These are phyloP conservation scores for Entomophthora muscae DNA, from an alignment of 371 early-diverging fungal genomes.

Conservation along the genomic window DNA sequence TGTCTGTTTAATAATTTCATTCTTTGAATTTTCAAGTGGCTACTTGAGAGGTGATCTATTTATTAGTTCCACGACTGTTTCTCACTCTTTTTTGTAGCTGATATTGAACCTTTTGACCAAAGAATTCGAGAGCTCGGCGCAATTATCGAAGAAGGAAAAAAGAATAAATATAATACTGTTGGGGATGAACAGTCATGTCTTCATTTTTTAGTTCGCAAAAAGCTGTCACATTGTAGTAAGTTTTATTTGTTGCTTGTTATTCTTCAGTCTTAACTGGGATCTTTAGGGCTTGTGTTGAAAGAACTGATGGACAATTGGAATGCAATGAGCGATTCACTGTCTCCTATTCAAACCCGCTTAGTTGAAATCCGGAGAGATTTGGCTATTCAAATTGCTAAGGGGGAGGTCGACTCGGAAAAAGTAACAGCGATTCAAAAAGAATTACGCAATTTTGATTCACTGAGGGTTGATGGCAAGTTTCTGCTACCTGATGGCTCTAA, in stretches of 20 bases:
- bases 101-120: conserved; percentile 35
- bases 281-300: conserved; percentile 20
- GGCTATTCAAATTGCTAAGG: conserved; percentile 23
- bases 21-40: neutral
- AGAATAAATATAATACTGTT: neutral
- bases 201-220: neutral
- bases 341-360: conserved; percentile 39
- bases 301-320: conserved; percentile 14
- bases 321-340: conserved; percentile 19
- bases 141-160: conserved; percentile 21
- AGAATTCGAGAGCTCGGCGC: conserved; percentile 35
- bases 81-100: conserved; percentile 23
- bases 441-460: conserved; percentile 45
- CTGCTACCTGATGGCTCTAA: conserved; percentile 29
- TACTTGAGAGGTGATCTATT: no score
- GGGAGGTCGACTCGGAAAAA: conserved; percentile 23
- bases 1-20: neutral
- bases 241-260: neutral
- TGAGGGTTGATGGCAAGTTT: conserved; percentile 40
- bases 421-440: conserved; percentile 37
- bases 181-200: conserved; percentile 11
- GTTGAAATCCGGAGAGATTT: conserved; percentile 43
- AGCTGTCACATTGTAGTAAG: conserved; percentile 19
- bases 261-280: neutral
- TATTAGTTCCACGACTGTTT: no score